phyloP scores from a whole-genome alignment of 179 eudicot species.

The Silene noctiflora region DNA sequence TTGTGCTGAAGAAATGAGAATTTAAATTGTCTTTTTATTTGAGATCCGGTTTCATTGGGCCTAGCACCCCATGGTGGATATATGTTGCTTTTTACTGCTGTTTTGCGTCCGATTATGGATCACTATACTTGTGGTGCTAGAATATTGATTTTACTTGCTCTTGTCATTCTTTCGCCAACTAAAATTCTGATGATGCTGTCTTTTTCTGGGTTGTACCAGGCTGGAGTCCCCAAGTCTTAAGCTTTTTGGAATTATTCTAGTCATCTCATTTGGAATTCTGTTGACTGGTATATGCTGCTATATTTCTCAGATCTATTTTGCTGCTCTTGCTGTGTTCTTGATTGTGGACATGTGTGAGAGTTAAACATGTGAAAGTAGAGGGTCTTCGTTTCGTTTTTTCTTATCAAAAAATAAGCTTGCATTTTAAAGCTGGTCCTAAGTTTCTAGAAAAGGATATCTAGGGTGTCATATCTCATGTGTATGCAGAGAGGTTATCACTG shows the following conservation, averaged over 20 bases:
- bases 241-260: constrained; percentile 78
- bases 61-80: neutral
- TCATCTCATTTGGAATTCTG: constrained; percentile 76
- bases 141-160: neutral
- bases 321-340: constrained; percentile 6
- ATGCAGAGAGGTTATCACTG: constrained; percentile 2
- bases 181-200: neutral
- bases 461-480: neutral
- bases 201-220: constrained; percentile 35
- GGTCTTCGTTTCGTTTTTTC: constrained; percentile 1
- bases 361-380: neutral
- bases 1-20: too few relatives aligned
- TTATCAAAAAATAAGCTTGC: neutral
- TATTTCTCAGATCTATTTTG: neutral
- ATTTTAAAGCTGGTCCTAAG: neutral
- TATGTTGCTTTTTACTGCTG: neutral
- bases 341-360: neutral
- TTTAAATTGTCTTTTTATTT: too few relatives aligned
- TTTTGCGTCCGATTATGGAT: neutral
- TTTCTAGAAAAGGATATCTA: neutral
- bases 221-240: constrained; percentile 92
- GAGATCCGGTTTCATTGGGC: neutral
- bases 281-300: constrained; percentile 60
- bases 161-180: neutral
- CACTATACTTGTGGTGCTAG: neutral